Percentiles rank a stretch among this genome's conserved stretches.
Conservation (phyloP, 2,329 filamentous ascomycete species). For the Aspergillus niger region DNA sequence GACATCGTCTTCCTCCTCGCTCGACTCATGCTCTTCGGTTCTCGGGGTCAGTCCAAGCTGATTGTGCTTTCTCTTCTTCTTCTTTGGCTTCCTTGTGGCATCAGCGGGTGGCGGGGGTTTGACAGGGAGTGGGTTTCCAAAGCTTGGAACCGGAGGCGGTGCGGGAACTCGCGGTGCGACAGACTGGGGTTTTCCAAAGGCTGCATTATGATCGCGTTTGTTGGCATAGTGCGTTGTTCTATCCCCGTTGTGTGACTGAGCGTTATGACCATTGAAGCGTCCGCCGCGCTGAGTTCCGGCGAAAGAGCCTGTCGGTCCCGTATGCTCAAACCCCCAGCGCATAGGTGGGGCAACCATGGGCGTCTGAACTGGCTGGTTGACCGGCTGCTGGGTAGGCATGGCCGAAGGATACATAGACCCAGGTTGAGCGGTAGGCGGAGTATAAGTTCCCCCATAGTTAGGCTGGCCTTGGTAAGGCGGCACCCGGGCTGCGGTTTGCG, state of each 20-base stretch:
- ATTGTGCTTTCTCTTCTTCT: conserved; percentile 49
- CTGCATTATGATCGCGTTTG: conserved; percentile 42
- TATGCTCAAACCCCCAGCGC: conserved; percentile 56
- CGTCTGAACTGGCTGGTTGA: conserved; percentile 28
- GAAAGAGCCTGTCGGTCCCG: conserved; percentile 52
- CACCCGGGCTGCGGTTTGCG: conserved; percentile 25
- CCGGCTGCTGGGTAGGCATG: conserved; percentile 27
- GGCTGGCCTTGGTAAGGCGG: conserved; percentile 30
- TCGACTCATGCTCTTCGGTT: conserved; percentile 48
- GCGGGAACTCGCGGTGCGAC: conserved; percentile 36
- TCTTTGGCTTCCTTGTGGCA: conserved; percentile 38
- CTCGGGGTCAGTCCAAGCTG: conserved; percentile 52
- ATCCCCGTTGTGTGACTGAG: conserved; percentile 20
- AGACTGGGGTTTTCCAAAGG: conserved; percentile 38
- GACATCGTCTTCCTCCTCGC: conserved; percentile 48
- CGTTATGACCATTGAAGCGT: conserved; percentile 27
- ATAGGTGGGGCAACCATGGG: conserved; percentile 59
- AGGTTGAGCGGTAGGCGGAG: conserved; percentile 26
- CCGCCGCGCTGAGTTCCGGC: conserved; percentile 34
- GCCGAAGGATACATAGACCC: conserved; percentile 22
- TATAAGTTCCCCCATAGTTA: conserved; percentile 31
- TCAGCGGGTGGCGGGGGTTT: conserved; percentile 45
- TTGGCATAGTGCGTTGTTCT: conserved; percentile 27
- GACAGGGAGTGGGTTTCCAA: conserved; percentile 46
- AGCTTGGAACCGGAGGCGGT: conserved; percentile 49